Evolutionary conservation across 352 stramenopile genomes (phyloP), one percentile per base, ranked within the genome.

Genomic region (Globisporangium nodosum): DNA sequence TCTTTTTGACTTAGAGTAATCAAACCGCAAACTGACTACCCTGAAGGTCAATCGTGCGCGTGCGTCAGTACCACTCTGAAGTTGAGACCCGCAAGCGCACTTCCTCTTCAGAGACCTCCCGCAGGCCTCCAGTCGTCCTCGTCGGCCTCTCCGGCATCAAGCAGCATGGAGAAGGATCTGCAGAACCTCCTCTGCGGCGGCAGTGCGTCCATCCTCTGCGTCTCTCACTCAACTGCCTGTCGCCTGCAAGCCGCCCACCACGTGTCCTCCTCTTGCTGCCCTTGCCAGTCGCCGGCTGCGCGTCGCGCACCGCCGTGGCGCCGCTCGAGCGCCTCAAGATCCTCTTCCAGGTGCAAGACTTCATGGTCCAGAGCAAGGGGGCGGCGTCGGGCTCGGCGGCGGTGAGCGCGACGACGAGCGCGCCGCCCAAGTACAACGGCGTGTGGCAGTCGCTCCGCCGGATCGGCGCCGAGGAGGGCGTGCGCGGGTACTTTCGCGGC

Each of bases 251-350:
- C 24, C 24, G 24, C 24, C 2, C 24, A 27, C 24, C 24, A 27
- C 24, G 24, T 27, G 24, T 53, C 49, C 35, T 40, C 27, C 20
- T 37, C 3, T 13, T 53, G 8, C 27, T 37, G 7, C 18, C 24
- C 16, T 2, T 24, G 16, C 33, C 20, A 91, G 79, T 91, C 58
- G 81, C 81, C 54, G 79, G 79, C 13, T 91, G 81, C 52, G 61
- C 74, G 31, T 91, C 79, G 5, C 81, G 81, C 52, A 87, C 78
- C 52, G 74, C 77, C 16, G 81, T 91, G 18, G 81, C 81, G 40
- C 83, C 78, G 7, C 69, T 90, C 30, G 81, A 93, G 66, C 73
- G 83, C 9, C 71, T 91, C 50, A 93, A 91, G 64, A 93, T 93
- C 64, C 65, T 90, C 46, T 80, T 79, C 50, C 83, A 93, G 56